Conservation (phyloP, 2,329 filamentous ascomycete species). For the Claviceps sp. region DNA sequence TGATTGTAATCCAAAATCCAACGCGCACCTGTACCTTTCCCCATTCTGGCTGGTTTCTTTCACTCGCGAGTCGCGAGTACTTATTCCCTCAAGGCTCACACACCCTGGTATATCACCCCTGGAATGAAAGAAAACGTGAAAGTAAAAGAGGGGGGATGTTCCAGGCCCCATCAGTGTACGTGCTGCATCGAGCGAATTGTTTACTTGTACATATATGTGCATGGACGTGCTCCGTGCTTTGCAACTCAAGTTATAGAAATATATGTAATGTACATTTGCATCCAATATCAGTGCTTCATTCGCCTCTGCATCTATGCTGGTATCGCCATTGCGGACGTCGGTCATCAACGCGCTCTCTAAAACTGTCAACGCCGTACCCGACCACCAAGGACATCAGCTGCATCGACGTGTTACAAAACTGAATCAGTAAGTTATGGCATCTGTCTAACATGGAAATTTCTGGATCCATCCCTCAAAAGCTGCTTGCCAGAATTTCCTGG, state of each 20-base stretch:
- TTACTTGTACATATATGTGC: conserved; percentile 1
- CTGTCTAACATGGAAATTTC: not conserved
- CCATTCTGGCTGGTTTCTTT: not conserved
- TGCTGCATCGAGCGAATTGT: not conserved
- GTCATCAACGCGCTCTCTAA: not conserved
- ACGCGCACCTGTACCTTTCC: conserved; percentile 3
- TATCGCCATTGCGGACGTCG: no score
- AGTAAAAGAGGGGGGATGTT: not conserved
- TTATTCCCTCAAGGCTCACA: not conserved
- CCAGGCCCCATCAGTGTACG: conserved; percentile 1
- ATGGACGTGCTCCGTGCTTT: conserved; percentile 4
- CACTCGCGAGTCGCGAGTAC: not conserved
- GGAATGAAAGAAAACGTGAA: not conserved
- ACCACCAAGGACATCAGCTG: not conserved
- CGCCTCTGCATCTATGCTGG: not conserved
- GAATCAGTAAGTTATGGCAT: not conserved
- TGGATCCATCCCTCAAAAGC: not conserved
- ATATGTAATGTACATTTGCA: not conserved
- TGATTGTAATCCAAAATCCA: conserved; percentile 1
- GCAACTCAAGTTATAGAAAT: not conserved
- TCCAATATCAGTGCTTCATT: conserved; percentile 2
- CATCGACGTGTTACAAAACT: not conserved
- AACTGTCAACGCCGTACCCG: not conserved
- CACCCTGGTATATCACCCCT: conserved; percentile 5
- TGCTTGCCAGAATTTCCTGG: not conserved